Percentiles rank a stretch among this genome's conserved stretches.
phyloP scores from a whole-genome alignment of 306 rosid species.

The Inga oerstediana region DNA sequence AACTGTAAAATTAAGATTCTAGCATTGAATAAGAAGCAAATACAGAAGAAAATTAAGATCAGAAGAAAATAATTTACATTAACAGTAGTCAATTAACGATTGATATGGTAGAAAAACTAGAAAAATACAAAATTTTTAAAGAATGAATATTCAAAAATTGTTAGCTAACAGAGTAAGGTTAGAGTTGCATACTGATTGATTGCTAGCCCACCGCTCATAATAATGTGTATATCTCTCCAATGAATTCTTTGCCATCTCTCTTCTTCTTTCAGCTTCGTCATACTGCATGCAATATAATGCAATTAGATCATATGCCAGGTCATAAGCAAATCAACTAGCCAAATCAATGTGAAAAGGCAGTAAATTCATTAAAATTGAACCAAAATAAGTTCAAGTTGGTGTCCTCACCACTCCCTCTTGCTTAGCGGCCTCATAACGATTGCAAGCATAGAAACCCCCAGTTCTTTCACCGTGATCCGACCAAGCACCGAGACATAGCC shows the following conservation, averaged over 20 bases:
- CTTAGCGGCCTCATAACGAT: slow-evolving; percentile 61
- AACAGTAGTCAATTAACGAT: slow-evolving; percentile 17
- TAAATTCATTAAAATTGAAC: slow-evolving; percentile 19
- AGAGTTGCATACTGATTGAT: slow-evolving; percentile 70
- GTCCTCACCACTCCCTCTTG: slow-evolving; percentile 69
- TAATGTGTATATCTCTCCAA: slow-evolving; percentile 98
- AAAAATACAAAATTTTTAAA: slow-evolving; percentile 3
- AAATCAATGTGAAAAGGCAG: background rate
- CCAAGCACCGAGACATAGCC: slow-evolving; percentile 90
- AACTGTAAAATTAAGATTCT: background rate
- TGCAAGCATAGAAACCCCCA: slow-evolving; percentile 76
- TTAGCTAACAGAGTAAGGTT: slow-evolving; percentile 1
- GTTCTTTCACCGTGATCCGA: slow-evolving; percentile 69
- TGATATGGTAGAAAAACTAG: slow-evolving; percentile 14
- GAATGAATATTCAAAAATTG: background rate
- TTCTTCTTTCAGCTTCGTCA: slow-evolving; percentile 82
- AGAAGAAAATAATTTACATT: background rate
- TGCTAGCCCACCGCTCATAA: slow-evolving; percentile 99
- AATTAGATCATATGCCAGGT: slow-evolving; percentile 30
- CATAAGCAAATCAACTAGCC: slow-evolving; percentile 9
- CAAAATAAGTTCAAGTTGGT: background rate
- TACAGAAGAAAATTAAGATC: background rate
- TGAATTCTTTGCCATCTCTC: slow-evolving; percentile 99
- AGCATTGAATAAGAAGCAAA: slow-evolving; percentile 10
- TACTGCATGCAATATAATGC: slow-evolving; percentile 42